Base-by-base conservation (phyloP, 192 early-diverging fungal species). In the Piromyces sp. region DNA sequence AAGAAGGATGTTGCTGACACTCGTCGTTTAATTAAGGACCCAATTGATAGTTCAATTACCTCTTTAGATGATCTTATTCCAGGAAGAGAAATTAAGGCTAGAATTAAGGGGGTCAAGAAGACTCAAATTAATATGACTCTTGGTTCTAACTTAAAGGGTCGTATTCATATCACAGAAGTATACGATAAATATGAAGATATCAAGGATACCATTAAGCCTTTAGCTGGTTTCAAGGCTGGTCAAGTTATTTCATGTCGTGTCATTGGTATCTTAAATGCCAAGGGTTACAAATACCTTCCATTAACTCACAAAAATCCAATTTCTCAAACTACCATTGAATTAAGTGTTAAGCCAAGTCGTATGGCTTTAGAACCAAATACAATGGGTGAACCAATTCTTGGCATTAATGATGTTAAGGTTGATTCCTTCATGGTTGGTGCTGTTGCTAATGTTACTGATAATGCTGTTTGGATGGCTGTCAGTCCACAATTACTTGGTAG, bases 81-180 rank as follows among this genome's bases (percentile, higher is more conserved):
- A 12, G 90, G 90, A 17, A 30, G 83, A 7, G 58, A 85, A 26
- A 86, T 87, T 0, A 82, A 85, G 51, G 90, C 86, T 31, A 86
- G 80, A 30, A 85, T 92, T 31, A 80, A 81, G 14, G 81, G 84
- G 37, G 86, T 92, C 83, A 89, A 90, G 42, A 86, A 86, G 9
- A 84, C 81, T 17, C 90, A 93, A 80, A 84, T 91, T 80, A 92
- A 93, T 78, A 81, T 96, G 31, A 82, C 81, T 13, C 86, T 96
- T 33, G 94, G 93, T 16, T 84, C 86, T 31, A 93, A 94, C 82
- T 83, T 95, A 30, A 89, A 91, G 82, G 95, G 94, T 26, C 90
- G 94, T 51, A 81, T 96, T 80, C 94, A 95, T 82, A 83, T 92
- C 58, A 90, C 92, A n/a, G 93, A 96, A 86, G 83, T 93, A 3